phyloP scores from a whole-genome alignment of 1,139 yeast genomes.

The Taiozyma sp. region DNA sequence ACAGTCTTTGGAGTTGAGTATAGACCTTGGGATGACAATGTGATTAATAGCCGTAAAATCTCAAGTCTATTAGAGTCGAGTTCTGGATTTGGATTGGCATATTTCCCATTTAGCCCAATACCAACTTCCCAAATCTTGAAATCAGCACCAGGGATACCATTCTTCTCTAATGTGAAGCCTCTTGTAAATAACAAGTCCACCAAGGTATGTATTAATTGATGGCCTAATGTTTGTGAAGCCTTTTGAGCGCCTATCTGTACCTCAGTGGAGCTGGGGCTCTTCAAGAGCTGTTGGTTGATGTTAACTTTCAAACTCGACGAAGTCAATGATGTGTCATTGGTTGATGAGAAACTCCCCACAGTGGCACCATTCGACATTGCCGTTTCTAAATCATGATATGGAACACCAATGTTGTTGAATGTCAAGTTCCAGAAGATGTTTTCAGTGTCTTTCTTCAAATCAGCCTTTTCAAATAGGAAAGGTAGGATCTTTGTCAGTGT shows the following conservation, averaged over 20 bases:
- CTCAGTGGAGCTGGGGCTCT: slow-evolving; percentile 21
- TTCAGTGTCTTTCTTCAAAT: slow-evolving; percentile 31
- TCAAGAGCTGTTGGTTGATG: slow-evolving; percentile 20
- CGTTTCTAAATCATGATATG: neutral
- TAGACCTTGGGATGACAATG: slow-evolving; percentile 60
- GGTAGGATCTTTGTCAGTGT: slow-evolving; percentile 67
- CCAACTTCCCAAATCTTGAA: slow-evolving; percentile 72
- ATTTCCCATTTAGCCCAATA: slow-evolving; percentile 45
- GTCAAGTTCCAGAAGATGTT: slow-evolving; percentile 42
- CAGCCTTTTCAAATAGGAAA: slow-evolving; percentile 51
- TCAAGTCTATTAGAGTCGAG: slow-evolving; percentile 67
- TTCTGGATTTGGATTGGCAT: slow-evolving; percentile 42
- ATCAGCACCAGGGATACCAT: slow-evolving; percentile 26
- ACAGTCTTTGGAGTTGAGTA: slow-evolving; percentile 45
- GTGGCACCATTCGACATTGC: slow-evolving; percentile 24
- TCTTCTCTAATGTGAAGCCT: slow-evolving; percentile 48
- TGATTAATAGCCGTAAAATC: slow-evolving; percentile 54
- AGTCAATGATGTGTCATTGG: slow-evolving; percentile 15
- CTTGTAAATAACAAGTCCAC: slow-evolving; percentile 53
- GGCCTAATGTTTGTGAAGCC: slow-evolving; percentile 41
- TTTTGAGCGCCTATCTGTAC: slow-evolving; percentile 21
- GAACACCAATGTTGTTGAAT: slow-evolving; percentile 13
- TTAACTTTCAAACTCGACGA: slow-evolving; percentile 24
- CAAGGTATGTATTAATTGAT: slow-evolving; percentile 39
- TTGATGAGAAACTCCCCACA: slow-evolving; percentile 32